Conservation (phyloP, 352 stramenopile species). For the Albugo laibachii region DNA sequence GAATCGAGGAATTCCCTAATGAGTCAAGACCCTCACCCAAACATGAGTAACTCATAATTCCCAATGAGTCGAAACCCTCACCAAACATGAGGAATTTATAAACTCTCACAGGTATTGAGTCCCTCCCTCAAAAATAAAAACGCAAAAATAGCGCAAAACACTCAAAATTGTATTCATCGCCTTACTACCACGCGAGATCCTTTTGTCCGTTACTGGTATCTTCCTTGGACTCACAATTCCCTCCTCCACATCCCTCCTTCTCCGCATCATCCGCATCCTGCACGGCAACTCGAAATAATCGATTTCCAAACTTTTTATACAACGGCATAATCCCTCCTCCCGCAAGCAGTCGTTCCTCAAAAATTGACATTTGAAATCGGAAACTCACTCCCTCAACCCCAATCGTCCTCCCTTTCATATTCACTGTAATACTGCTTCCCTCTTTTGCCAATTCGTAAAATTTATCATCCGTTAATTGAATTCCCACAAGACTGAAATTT, state of each 20-base stretch:
- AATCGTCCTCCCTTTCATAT: slow-evolving; percentile 68
- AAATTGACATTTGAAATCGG: slow-evolving; percentile 75
- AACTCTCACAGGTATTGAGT: no score
- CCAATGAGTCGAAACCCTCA: no score
- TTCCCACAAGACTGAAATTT: slow-evolving; percentile 70
- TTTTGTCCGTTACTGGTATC: no score
- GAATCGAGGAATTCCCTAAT: no score
- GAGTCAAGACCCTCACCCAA: no score
- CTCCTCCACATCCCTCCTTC: not conserved
- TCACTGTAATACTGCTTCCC: slow-evolving; percentile 51
- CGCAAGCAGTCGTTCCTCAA: slow-evolving; percentile 62
- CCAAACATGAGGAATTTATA: no score
- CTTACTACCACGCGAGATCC: no score
- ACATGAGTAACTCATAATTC: no score
- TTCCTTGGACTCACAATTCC: no score
- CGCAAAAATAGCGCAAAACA: no score
- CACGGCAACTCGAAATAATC: slow-evolving; percentile 67
- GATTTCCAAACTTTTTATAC: slow-evolving; percentile 74
- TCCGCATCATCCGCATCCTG: slow-evolving; percentile 21
- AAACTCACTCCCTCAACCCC: slow-evolving; percentile 53
- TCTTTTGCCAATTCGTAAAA: slow-evolving; percentile 72
- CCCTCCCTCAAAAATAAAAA: no score
- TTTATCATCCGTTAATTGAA: slow-evolving; percentile 50
- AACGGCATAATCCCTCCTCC: slow-evolving; percentile 72
- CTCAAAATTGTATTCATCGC: no score